Evolutionary conservation across 768 basidiomycete genomes (phyloP), one percentile per base, ranked within the genome.

Genomic region (Thelephora ganbajun): DNA sequence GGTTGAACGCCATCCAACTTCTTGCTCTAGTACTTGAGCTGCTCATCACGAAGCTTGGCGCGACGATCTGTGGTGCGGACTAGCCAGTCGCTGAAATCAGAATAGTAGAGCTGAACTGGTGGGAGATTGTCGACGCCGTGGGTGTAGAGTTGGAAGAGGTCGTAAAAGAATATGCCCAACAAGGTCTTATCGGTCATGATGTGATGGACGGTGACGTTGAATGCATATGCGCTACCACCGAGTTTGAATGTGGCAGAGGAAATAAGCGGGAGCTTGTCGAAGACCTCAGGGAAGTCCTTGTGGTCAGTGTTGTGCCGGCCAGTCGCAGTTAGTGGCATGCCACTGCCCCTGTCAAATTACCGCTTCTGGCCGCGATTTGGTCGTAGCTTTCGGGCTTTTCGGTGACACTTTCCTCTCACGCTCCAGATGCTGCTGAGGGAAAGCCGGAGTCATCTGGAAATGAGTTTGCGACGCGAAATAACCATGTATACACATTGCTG

Each of bases 181-280:
- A 60, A 61, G 23, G 58, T 50, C 37, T 62, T 60, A 34, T 62
- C 60, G 2, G 54, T 60, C 11, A 62, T 58, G 42, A 62, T 61
- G 43, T 61, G 60, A 23, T 61, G 60, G 43, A 60, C 53, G 16
- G 60, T 50, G 2, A 61, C 51, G 41, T 51, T 61, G 50, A 62
- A 62, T 1, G 55, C 61, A 55, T 60, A 61, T 30, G 44, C 47
- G 20, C 52, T 50, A 20, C 47, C 50, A 42, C 52, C 52, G 22
- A 53, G 52, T 19, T 50, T 46, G 42, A 62, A 62, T 55, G 61
- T 57, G 7, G 57, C 60, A 3, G 55, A 52, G 33, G 53, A 52
- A 13, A 61, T 18, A 33, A 61, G 44, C 3, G 60, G 60, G 0
- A 60, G 30, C n/a, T 50, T 56, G 46, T 62, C 61, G 2, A 60